A percentile compares a stretch with the other conserved stretches of the same genome.
phyloP scores from a whole-genome alignment of 352 stramenopile genomes.

The Pelagophyceae sp. region DNA sequence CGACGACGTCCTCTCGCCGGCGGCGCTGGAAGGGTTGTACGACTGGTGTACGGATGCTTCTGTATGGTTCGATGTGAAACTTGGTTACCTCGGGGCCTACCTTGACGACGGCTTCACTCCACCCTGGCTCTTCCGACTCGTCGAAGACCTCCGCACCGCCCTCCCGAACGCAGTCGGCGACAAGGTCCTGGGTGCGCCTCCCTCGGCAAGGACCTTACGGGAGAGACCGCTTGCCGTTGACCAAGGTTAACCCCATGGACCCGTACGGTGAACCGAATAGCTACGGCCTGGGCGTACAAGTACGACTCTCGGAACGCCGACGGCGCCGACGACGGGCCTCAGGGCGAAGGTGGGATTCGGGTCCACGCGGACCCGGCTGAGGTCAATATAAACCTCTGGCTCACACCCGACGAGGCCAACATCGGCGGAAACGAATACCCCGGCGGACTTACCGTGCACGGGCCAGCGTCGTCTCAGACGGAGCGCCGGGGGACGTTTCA shows the following conservation, averaged over 20 bases:
- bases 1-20: conserved; percentile 29
- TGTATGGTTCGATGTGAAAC: conserved; percentile 39
- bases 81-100: conserved; percentile 53
- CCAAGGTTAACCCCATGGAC: no score
- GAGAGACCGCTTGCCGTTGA: no score
- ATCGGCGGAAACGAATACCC: no score
- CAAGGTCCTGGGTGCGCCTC: conserved; percentile 41
- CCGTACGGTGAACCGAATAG: no score
- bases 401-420: conserved; percentile 53
- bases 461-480: no score
- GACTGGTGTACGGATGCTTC: conserved; percentile 43
- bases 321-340: no score
- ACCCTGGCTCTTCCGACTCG: conserved; percentile 45
- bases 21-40: conserved; percentile 38
- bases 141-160: conserved; percentile 40
- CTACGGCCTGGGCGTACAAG: conserved; percentile 60
- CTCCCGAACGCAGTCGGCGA: conserved; percentile 46
- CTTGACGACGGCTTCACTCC: conserved; percentile 56
- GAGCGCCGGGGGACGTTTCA: no score
- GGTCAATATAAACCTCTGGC: conserved; percentile 61
- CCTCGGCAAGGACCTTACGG: no score
- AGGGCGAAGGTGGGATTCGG: no score
- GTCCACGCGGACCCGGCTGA: conserved; percentile 53
- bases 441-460: no score
- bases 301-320: no score